Percentiles rank a stretch among this genome's conserved stretches.
These are phyloP conservation scores for Dichotomopilus funicola DNA, from an alignment of 2,329 filamentous ascomycete genomes.

Conservation along the genomic window DNA sequence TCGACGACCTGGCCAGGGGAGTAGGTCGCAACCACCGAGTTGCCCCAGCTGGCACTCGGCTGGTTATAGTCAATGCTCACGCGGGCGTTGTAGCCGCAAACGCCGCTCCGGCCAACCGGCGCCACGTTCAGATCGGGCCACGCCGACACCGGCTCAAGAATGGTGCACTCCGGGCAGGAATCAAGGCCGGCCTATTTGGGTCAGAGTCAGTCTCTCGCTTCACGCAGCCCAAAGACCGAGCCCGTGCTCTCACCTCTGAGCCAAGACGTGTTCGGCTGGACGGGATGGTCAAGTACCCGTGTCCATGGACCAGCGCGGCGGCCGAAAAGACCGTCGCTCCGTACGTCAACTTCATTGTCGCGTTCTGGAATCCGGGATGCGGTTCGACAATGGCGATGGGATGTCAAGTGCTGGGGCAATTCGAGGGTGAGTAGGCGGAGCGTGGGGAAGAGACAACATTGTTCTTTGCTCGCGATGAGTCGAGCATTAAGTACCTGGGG, in stretches of 20 bases:
- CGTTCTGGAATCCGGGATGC: too few relatives aligned
- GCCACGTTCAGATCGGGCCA: conserved; percentile 44
- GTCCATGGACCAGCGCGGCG: conserved; percentile 27
- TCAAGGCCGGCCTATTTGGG: conserved; percentile 38
- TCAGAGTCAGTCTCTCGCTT: too few relatives aligned
- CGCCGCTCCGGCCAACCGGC: conserved; percentile 41
- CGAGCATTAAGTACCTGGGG: too few relatives aligned
- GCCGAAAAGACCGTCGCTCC: conserved; percentile 8
- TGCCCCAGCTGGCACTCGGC: conserved; percentile 40
- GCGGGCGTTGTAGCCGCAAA: conserved; percentile 49
- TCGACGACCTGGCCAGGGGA: conserved; percentile 39
- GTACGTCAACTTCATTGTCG: conserved; percentile 17
- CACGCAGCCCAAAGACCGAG: too few relatives aligned
- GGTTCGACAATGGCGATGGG: too few relatives aligned
- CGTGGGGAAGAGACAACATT: too few relatives aligned
- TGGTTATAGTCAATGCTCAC: conserved; percentile 48
- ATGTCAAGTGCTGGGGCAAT: too few relatives aligned
- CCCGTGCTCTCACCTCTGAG: conserved; percentile 30
- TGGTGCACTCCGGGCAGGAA: conserved; percentile 48
- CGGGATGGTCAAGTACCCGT: conserved; percentile 41
- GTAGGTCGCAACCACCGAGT: conserved; percentile 38
- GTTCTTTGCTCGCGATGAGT: too few relatives aligned
- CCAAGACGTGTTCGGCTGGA: conserved; percentile 40
- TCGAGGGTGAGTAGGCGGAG: too few relatives aligned
- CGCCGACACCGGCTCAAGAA: conserved; percentile 44